Percentiles rank a stretch among this genome's conserved stretches.
Evolutionary conservation across 2,329 filamentous ascomycete species (phyloP).

Genomic region (Cadophora luteo-olivacea): DNA sequence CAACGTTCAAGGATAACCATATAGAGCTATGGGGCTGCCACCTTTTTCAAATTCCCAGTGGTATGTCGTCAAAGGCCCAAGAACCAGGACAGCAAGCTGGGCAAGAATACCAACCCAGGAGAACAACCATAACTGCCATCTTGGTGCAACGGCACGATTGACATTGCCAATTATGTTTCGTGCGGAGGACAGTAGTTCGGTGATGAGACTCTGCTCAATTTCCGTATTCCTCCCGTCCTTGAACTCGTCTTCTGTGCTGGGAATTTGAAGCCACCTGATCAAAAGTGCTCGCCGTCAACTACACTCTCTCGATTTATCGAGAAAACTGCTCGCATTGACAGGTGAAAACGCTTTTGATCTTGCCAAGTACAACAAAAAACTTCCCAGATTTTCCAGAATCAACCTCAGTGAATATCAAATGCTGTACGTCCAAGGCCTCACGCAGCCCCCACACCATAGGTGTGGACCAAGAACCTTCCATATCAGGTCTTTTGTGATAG

Average conservation of each 20-base stretch:
- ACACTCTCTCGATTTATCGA: too few species aligned
- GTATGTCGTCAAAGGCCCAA: constrained; percentile 2
- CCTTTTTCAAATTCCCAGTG: constrained; percentile 7
- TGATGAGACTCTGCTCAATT: not conserved
- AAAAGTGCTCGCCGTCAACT: too few species aligned
- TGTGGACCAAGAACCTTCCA: not conserved
- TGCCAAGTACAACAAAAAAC: not conserved
- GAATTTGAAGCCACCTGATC: too few species aligned
- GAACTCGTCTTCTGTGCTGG: too few species aligned
- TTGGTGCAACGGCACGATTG: not conserved
- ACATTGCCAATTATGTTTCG: constrained; percentile 8
- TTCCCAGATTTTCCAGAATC: not conserved
- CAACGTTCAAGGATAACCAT: constrained; percentile 2
- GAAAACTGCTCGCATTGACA: not conserved
- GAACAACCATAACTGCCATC: constrained; percentile 6
- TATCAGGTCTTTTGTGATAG: not conserved
- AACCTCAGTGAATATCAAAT: not conserved
- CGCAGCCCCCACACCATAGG: not conserved
- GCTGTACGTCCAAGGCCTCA: not conserved
- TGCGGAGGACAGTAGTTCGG: not conserved
- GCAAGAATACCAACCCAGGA: not conserved
- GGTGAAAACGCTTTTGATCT: not conserved
- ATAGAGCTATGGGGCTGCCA: not conserved
- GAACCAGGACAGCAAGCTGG: not conserved
- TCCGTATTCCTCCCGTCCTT: too few species aligned